Percentiles rank a stretch among this genome's conserved stretches.
These are phyloP conservation scores for Agastache rugosa DNA, from an alignment of 257 asterid species.

Conservation along the genomic window DNA sequence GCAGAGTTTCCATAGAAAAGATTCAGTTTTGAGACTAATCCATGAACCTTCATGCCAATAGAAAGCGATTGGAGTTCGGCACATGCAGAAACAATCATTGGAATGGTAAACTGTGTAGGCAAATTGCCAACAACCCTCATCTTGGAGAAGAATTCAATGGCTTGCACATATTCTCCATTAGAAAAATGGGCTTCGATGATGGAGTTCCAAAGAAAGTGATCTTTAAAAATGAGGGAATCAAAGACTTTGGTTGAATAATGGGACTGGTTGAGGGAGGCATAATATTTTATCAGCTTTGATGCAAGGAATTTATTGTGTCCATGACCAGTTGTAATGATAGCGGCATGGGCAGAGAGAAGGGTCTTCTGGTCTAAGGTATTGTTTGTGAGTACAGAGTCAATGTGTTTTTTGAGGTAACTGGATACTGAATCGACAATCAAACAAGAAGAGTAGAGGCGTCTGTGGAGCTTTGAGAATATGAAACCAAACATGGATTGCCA, in stretches of 20 bases:
- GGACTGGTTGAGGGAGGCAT: conserved; percentile 59
- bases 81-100: conserved; percentile 76
- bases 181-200: conserved; percentile 76
- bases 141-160: conserved; percentile 53
- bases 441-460: conserved; percentile 43
- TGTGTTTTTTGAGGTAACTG: conserved; percentile 40
- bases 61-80: conserved; percentile 64
- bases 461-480: conserved; percentile 40
- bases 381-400: conserved; percentile 52
- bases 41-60: conserved; percentile 60
- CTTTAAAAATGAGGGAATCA: conserved; percentile 47
- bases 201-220: conserved; percentile 78
- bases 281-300: conserved; percentile 69
- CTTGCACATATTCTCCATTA: conserved; percentile 48
- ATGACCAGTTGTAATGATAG: conserved; percentile 58
- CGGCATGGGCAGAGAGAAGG: conserved; percentile 58
- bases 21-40: conserved; percentile 61
- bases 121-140: conserved; percentile 48
- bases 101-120: conserved; percentile 67
- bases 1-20: conserved; percentile 59
- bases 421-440: conserved; percentile 38
- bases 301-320: conserved; percentile 61
- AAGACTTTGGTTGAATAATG: conserved; percentile 57
- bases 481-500: conserved; percentile 42
- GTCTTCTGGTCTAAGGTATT: conserved; percentile 35